These are phyloP conservation scores for Oropetium thomaeum DNA, from an alignment of 176 grass and related monocot genomes.

Conservation along the genomic window DNA sequence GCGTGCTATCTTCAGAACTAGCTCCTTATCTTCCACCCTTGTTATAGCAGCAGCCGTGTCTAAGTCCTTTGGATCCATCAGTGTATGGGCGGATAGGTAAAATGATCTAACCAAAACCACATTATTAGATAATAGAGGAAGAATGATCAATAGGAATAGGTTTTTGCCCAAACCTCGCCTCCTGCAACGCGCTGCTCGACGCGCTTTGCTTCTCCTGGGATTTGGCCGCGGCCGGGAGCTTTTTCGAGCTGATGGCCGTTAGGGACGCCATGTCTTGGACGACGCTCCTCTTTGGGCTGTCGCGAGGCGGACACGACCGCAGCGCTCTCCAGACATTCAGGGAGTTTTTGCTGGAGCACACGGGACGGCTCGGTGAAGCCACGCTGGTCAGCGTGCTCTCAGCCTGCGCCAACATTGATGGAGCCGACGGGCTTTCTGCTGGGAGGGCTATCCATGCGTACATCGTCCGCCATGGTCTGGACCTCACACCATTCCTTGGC, in stretches of 20 bases:
- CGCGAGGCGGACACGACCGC: constrained; percentile 32
- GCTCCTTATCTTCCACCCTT: too few relatives aligned
- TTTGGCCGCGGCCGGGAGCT: constrained; percentile 8
- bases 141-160: too few relatives aligned
- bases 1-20: too few relatives aligned
- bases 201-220: constrained; percentile 37
- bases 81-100: too few relatives aligned
- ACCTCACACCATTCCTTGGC: constrained; percentile 55
- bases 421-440: constrained; percentile 1
- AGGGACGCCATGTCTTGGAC: constrained; percentile 66
- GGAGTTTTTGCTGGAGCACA: constrained; percentile 31
- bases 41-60: too few relatives aligned
- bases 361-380: constrained; percentile 49
- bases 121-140: too few relatives aligned
- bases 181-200: constrained; percentile 72
- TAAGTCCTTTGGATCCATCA: too few relatives aligned
- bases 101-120: too few relatives aligned
- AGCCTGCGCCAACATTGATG: constrained; percentile 56
- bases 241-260: constrained; percentile 46
- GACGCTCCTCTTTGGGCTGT: constrained; percentile 57
- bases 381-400: constrained; percentile 66
- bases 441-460: constrained; percentile 50
- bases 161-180: constrained; percentile 52
- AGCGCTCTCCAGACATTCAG: constrained; percentile 46
- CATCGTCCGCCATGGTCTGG: constrained; percentile 32